Percentiles rank a stretch among this genome's conserved stretches.
Conservation (phyloP, 345 rosid genomes). For the Nephelium lappaceum region DNA sequence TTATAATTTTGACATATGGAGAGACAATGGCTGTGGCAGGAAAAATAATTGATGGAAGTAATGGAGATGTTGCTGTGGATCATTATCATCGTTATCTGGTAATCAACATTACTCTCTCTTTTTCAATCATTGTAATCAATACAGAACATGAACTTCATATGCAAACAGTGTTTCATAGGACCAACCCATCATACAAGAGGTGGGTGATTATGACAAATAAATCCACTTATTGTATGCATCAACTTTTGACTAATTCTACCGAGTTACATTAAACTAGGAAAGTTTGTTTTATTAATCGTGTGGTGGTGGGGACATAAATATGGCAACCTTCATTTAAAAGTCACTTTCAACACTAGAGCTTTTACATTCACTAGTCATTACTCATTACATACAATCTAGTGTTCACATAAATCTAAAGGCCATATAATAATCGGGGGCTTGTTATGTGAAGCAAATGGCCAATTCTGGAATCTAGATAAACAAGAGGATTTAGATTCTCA, state of each 20-base stretch:
- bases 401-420: neutral
- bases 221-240: neutral
- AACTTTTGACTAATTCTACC: neutral
- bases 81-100: constrained; percentile 74
- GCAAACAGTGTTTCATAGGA: neutral
- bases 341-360: too few species aligned
- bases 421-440: neutral
- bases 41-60: constrained; percentile 58
- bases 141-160: neutral
- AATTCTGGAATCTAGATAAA: too few species aligned
- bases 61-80: constrained; percentile 67
- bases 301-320: neutral
- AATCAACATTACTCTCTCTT: too few species aligned
- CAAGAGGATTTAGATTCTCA: neutral
- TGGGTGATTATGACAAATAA: neutral
- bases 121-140: neutral
- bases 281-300: neutral
- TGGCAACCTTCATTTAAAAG: too few species aligned
- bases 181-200: neutral
- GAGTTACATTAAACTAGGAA: neutral
- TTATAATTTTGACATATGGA: neutral
- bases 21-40: constrained; percentile 34
- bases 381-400: neutral
- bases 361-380: too few species aligned
- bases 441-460: neutral